These are phyloP conservation scores for Breynia disticha DNA, from an alignment of 441 rosid species.

Conservation along the genomic window DNA sequence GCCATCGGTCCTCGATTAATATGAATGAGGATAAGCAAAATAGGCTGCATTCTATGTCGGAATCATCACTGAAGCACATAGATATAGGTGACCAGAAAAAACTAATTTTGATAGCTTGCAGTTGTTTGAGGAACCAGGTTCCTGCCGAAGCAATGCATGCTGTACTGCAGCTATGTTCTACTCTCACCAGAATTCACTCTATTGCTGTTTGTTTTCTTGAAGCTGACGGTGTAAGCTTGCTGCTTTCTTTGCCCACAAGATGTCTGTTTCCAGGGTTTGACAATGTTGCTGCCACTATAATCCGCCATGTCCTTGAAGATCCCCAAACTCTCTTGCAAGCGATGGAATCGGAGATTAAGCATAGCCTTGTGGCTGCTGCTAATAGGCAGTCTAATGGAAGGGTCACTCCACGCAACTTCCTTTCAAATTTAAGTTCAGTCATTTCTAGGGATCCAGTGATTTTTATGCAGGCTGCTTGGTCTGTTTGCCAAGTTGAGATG, in stretches of 20 bases:
- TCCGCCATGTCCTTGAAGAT: constrained; percentile 96
- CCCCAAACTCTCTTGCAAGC: constrained; percentile 97
- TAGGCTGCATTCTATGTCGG: constrained; percentile 48
- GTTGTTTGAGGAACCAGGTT: constrained; percentile 64
- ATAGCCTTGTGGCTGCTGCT: constrained; percentile 71
- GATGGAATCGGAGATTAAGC: constrained; percentile 97
- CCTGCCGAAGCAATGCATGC: constrained; percentile 96
- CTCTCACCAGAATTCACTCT: constrained; percentile 76
- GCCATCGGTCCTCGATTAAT: constrained; percentile 38
- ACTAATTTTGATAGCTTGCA: constrained; percentile 84
- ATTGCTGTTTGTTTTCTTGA: constrained; percentile 83
- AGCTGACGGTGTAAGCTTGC: constrained; percentile 65
- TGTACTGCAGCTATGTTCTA: constrained; percentile 84
- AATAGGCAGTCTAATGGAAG: constrained; percentile 81
- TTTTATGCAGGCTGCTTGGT: constrained; percentile 75
- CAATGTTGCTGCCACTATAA: constrained; percentile 74
- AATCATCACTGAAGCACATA: constrained; percentile 35
- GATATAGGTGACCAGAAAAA: constrained; percentile 64
- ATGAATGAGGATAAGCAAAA: constrained; percentile 68
- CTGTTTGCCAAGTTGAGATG: constrained; percentile 95
- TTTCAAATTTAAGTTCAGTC: constrained; percentile 61
- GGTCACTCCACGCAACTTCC: constrained; percentile 80
- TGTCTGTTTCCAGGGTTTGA: constrained; percentile 97
- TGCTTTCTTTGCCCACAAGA: constrained; percentile 77
- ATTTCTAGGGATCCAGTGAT: constrained; percentile 80